phyloP scores from a whole-genome alignment of 768 basidiomycete species.

The Chalciporus sphaerocephalus region DNA sequence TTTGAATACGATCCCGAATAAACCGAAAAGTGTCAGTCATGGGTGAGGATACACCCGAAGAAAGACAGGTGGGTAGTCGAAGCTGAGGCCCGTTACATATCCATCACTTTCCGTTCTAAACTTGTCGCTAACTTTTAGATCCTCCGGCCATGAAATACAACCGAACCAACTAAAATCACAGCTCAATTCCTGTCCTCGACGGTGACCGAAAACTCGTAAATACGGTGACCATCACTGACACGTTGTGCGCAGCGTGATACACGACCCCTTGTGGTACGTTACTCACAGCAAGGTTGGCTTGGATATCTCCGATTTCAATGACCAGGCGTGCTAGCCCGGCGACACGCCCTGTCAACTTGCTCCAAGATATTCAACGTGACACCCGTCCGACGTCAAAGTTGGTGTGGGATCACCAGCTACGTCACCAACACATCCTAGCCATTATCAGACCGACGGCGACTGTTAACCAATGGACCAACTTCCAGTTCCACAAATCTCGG shows the following conservation, averaged over 20 bases:
- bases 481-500: neutral
- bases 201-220: neutral
- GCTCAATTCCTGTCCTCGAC: neutral
- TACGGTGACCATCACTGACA: neutral
- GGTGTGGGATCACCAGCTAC: no score
- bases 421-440: neutral
- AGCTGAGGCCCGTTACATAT: slow-evolving; percentile 1
- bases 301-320: no score
- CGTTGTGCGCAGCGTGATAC: slow-evolving; percentile 1
- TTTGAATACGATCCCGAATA: neutral
- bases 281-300: no score
- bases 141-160: neutral
- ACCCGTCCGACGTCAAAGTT: no score
- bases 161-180: neutral
- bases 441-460: neutral
- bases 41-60: slow-evolving; percentile 9
- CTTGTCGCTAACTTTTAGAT: slow-evolving; percentile 18
- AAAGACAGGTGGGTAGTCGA: slow-evolving; percentile 8
- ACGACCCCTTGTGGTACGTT: neutral
- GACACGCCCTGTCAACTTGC: no score
- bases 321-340: no score
- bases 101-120: slow-evolving; percentile 8
- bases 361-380: no score
- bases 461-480: neutral
- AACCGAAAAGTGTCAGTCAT: neutral